Evolutionary conservation across 192 early-diverging fungal genomes (phyloP).

Genomic region (Backusella circina): DNA sequence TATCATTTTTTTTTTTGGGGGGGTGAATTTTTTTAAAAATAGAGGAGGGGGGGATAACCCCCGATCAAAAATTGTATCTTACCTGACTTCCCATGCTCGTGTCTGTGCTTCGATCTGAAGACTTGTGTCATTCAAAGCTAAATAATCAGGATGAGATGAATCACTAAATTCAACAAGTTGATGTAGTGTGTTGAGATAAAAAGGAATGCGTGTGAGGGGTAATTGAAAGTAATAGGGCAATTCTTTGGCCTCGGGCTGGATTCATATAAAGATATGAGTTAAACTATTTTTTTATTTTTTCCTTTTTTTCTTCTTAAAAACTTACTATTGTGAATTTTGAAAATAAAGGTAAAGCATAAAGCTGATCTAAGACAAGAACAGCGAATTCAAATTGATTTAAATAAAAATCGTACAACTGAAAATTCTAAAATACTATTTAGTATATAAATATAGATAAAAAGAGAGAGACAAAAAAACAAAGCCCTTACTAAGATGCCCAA

Average conservation of each 20-base stretch:
- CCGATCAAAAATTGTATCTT: no score
- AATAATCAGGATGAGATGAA: constrained; percentile 22
- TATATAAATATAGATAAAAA: not conserved
- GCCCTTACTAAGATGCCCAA: constrained; percentile 6
- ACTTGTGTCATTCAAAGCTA: not conserved
- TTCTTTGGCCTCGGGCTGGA: not conserved
- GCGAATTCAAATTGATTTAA: not conserved
- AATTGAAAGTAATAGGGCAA: constrained; percentile 6
- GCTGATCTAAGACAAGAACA: not conserved
- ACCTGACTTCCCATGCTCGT: not conserved
- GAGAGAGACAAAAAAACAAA: not conserved
- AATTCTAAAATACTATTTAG: constrained; percentile 1
- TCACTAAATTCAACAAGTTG: constrained; percentile 13
- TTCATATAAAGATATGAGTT: not conserved
- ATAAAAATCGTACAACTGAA: not conserved
- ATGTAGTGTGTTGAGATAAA: not conserved
- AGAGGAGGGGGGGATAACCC: not conserved
- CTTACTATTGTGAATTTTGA: constrained; percentile 6
- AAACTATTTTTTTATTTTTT: no score
- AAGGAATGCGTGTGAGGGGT: not conserved
- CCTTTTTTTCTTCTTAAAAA: no score
- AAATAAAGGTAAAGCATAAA: constrained; percentile 6
- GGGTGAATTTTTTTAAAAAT: not conserved
- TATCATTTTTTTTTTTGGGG: not conserved
- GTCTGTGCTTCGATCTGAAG: not conserved